Evolutionary conservation across 2,329 filamentous ascomycete species (phyloP), one percentile per base, ranked within the genome.

Genomic region (Claviceps paspali): DNA sequence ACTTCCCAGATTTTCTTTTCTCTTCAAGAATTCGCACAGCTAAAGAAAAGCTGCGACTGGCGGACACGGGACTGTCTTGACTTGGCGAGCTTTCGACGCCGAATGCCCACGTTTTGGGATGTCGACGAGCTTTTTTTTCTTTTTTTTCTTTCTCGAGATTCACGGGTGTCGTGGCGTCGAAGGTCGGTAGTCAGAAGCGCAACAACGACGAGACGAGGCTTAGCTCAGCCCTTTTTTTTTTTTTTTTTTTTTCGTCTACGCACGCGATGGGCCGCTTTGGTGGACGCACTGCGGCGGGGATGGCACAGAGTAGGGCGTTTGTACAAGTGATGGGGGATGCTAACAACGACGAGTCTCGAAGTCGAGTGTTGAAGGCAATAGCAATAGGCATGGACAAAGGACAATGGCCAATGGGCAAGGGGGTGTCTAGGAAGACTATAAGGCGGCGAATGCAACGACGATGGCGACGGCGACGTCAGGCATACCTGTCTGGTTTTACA

Each of bases 401-500:
- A n/a, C 31, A 23, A 36, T 23, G 19, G 19, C 18, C 30, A 32
- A 24, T 17, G 22, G 5, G 9, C 14, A 38, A 33, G 21, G 21
- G 32, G 33, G 22, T 10, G 15, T 12, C 4, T 14, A 17, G 17
- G n/a, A 23, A 23, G 30, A 24, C 12, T 19, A 19, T 29, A 26
- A 27, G 29, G 38, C 33, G 19, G 29, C 32, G 38, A 33, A 29
- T 33, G 28, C 30, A 14, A 31, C 34, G 29, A 40, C 32, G 18
- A 33, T 36, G 33, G 33, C 22, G 32, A 34, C 26, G 33, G 35
- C 34, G 38, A 40, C 29, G 34, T 35, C 33, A 39, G 31, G 33
- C 33, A 35, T 31, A 24, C 17, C 23, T 29, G n/a, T 11, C 21
- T 21, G 6, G 15, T 26, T 5, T 22, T 8, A 5, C 5, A 8